Percentiles rank a stretch among this genome's conserved stretches.
Evolutionary conservation across 768 basidiomycete genomes (phyloP).

Genomic region (Calocera viscosa): DNA sequence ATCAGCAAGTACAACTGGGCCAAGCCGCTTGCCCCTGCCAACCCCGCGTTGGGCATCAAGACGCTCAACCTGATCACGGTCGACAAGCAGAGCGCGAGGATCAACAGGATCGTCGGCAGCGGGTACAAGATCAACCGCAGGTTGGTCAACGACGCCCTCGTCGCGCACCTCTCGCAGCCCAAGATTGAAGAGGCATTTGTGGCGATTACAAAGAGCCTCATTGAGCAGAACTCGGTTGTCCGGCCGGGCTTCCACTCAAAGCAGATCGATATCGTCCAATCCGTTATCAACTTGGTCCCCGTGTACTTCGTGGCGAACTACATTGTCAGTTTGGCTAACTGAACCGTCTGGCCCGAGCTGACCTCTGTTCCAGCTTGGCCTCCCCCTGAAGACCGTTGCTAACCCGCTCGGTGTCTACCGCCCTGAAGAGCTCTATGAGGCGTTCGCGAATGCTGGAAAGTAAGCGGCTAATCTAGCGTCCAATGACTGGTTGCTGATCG

Average conservation of each 20-base stretch:
- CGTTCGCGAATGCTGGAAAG: neutral
- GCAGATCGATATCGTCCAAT: conserved; percentile 53
- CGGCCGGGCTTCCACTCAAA: conserved; percentile 43
- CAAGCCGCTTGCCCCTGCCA: neutral
- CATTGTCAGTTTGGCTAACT: neutral
- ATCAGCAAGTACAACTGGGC: neutral
- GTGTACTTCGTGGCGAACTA: conserved; percentile 43
- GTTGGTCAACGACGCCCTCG: neutral
- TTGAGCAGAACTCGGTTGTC: conserved; percentile 41
- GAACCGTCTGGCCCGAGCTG: neutral
- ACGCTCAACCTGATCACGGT: conserved; percentile 8
- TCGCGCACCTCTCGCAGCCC: conserved; percentile 3
- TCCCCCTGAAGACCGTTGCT: neutral
- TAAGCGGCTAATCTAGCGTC: neutral
- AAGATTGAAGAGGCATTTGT: conserved; percentile 5
- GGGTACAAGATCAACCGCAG: neutral
- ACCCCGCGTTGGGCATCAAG: neutral
- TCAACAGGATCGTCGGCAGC: conserved; percentile 1
- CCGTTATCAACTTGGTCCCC: conserved; percentile 54
- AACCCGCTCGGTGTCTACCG: neutral
- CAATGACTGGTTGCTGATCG: neutral
- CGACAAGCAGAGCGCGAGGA: conserved; percentile 1
- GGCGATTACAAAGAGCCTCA: conserved; percentile 45
- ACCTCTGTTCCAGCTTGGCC: neutral
- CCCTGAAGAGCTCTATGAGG: neutral